Evolutionary conservation across 306 rosid species (phyloP), one percentile per base, ranked within the genome.

Genomic region (Hippophae rhamnoides): DNA sequence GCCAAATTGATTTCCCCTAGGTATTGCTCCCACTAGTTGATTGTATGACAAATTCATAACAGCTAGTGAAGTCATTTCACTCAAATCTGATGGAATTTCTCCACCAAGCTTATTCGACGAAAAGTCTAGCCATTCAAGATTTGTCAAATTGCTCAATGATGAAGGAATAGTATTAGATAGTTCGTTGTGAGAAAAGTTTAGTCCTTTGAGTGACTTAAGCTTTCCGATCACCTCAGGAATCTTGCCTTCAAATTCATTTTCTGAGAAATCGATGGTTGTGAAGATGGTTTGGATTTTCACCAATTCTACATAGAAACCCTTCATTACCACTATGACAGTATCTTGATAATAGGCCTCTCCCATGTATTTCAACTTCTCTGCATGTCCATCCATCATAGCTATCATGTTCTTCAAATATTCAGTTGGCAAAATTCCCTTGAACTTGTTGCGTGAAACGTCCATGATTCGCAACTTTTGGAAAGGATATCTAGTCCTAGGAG

Each of bases 391-490:
- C 50, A 46, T 46, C 50, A 46, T 46, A 46, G 50, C 50, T 10
- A 10, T 46, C 50, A 46, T 9, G 13, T 46, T 46, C 50, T 46
- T 13, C 0, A 46, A 46, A 46, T 9, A 13, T 13, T 10, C 13
- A 2, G 50, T 13, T 46, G 50, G 10, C 13, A 46, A 46, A 6
- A 6, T 26, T 0, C 77, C 82, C 10, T 10, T 63, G 26, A 76
- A 76, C 7, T 49, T 3, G 13, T 80, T 81, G 26, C 25, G 14
- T 0, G 86, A 76, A 7, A 81, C 13, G 27, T 77, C 56, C 23
- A 81, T 56, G 10, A 81, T 68, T 49, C 23, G 54, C 66, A 74
- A 47, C 44, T 10, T 50, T 1, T 56, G 18, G 52, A 77, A 77
- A 2, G 69, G 6, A 40, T 43, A 9, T 1, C 31, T 51, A 41